Evolutionary conservation across 78 protist genomes (phyloP), one percentile per base, ranked within the genome.

Genomic region (Cavenderia fasciculata): DNA sequence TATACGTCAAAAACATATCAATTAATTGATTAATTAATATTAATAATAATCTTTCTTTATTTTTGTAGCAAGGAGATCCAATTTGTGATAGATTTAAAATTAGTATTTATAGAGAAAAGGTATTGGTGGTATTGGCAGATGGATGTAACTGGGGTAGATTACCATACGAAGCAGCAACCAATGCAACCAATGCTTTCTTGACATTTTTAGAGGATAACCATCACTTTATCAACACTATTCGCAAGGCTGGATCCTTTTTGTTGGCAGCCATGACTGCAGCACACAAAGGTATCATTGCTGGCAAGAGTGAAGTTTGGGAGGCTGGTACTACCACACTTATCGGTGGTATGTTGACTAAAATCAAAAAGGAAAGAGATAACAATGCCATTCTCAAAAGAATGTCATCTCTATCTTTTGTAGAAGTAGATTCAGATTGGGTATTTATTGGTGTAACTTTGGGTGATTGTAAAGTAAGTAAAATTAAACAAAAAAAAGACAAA

Each of bases 111-210:
- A 62, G 36, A 52, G 76, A 88, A n/a, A 72, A 69, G 44, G 25
- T 88, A 14, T 41, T 88, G 7, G 78, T 61, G 2, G n/a, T 71
- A 29, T 62, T 88, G 54, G 94, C 94, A 21, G 94, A 89, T 46
- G 94, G 94, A 18, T 89, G 94, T 61, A 89, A 74, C 46, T 89
- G 94, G 94, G 94, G 94, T 29, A 34, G 84, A 40, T 49, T 77
- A 59, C 94, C 94, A 36, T 72, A 52, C 43, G 94, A 89, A 68
- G 94, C 94, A 16, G 82, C 94, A 16, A 89, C 66, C 25, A 76
- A 74, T 12, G 94, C 94, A 27, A 78, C 82, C 16, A 57, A 74
- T 69, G 87, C 90, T 40, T 89, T 89, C 33, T 18, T 79, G 27
- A 5, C 16, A 25, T 79, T 79, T 52, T 41, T 79, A 44, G 74